A percentile compares a stretch with the other conserved stretches of the same genome.
phyloP scores from a whole-genome alignment of 441 rosid species.

The Geranium incanum region DNA sequence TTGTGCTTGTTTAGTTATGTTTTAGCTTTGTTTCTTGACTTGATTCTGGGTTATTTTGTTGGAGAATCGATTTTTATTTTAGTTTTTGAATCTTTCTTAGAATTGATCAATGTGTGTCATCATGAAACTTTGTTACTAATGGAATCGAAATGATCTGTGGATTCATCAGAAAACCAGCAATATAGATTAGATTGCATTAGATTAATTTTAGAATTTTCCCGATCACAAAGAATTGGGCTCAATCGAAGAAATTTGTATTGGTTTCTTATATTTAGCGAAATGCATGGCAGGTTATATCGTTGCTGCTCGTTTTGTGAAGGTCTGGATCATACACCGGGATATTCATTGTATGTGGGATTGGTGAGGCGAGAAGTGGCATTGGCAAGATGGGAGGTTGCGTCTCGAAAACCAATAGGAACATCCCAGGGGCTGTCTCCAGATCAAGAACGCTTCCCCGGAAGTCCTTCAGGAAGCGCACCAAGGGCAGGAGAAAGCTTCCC shows the following conservation, averaged over 20 bases:
- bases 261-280: not conserved
- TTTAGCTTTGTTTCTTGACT: not conserved
- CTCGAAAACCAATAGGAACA: constrained; percentile 36
- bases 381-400: constrained; percentile 70
- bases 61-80: not conserved
- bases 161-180: not conserved
- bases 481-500: constrained; percentile 47
- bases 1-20: no score
- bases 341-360: not conserved
- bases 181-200: not conserved
- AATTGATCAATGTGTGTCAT: not conserved
- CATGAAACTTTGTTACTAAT: no score
- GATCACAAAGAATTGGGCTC: not conserved
- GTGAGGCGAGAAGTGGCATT: not conserved
- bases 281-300: not conserved
- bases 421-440: not conserved
- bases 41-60: not conserved
- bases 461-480: constrained; percentile 25
- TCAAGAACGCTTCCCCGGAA: constrained; percentile 15
- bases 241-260: not conserved
- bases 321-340: not conserved
- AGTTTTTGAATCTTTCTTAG: not conserved
- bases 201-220: not conserved
- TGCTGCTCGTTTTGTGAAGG: no score
- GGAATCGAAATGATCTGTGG: no score